These are phyloP conservation scores for Gautieria morchelliformis DNA, from an alignment of 768 basidiomycete genomes.

Conservation along the genomic window DNA sequence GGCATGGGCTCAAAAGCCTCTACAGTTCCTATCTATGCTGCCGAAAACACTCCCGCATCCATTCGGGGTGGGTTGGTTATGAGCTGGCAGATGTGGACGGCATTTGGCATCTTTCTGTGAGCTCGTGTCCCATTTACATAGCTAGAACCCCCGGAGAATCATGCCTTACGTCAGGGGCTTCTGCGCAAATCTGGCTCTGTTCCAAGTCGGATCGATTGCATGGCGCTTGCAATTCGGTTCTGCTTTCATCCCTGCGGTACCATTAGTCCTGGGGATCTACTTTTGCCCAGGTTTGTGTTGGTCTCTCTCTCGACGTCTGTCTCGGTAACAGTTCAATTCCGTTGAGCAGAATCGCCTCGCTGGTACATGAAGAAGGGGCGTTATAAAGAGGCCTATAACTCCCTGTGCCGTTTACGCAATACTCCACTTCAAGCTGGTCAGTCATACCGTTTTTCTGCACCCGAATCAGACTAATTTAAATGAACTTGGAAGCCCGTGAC, in stretches of 20 bases:
- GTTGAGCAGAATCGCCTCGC: conserved; percentile 13
- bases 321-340: neutral
- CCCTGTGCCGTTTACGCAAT: conserved; percentile 23
- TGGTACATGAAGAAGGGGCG: conserved; percentile 31
- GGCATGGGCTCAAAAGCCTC: conserved; percentile 58
- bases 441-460: neutral
- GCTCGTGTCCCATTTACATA: neutral
- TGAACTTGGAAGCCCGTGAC: conserved; percentile 23
- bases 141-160: neutral
- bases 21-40: conserved; percentile 56
- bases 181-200: conserved; percentile 23
- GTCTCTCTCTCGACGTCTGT: neutral
- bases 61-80: conserved; percentile 29
- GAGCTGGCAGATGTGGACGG: conserved; percentile 32
- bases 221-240: conserved; percentile 34
- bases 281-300: conserved; percentile 37
- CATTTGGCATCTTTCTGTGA: conserved; percentile 25
- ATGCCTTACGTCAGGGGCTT: conserved; percentile 16
- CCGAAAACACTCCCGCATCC: conserved; percentile 32
- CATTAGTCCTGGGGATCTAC: conserved; percentile 36
- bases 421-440: conserved; percentile 25
- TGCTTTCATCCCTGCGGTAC: conserved; percentile 29
- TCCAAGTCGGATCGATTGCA: conserved; percentile 22
- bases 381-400: conserved; percentile 25
- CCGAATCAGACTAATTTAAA: neutral